These are phyloP conservation scores for Beta lomatogona DNA, from an alignment of 179 eudicot species.

Conservation along the genomic window DNA sequence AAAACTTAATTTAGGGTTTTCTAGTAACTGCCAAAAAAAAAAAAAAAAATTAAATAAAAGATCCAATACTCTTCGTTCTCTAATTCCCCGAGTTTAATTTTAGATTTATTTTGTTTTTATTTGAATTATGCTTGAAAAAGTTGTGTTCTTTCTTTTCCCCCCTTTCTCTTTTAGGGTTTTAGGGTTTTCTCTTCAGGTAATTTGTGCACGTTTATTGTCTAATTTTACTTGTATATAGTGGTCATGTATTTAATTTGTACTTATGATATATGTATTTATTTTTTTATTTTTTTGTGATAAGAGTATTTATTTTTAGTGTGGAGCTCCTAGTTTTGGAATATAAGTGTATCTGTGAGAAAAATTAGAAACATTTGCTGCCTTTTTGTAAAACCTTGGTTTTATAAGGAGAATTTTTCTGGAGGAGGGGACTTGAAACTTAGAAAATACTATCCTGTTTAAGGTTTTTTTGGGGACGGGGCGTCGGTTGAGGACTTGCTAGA, in stretches of 20 bases:
- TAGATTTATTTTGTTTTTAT: background rate
- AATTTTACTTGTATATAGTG: background rate
- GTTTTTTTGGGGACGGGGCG: too few species aligned
- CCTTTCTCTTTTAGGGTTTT: conserved; percentile 4
- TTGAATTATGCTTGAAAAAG: background rate
- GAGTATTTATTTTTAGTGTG: background rate
- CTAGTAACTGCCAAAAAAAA: background rate
- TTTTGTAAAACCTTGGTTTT: background rate
- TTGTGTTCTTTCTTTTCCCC: background rate
- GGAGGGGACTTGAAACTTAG: background rate
- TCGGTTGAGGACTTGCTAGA: too few species aligned
- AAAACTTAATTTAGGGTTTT: conserved; percentile 33
- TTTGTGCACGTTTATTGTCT: background rate
- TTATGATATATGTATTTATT: background rate
- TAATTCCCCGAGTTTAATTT: background rate
- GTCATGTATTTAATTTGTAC: background rate
- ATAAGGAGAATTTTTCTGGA: background rate
- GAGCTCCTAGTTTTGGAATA: background rate
- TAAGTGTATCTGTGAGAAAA: background rate
- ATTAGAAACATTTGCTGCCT: background rate
- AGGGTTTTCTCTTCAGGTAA: background rate
- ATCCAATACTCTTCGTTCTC: background rate
- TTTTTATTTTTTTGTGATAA: background rate
- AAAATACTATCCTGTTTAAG: background rate
- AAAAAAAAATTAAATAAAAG: background rate